phyloP scores from a whole-genome alignment of 805 yeast species.

The Yarrowia sp. region DNA sequence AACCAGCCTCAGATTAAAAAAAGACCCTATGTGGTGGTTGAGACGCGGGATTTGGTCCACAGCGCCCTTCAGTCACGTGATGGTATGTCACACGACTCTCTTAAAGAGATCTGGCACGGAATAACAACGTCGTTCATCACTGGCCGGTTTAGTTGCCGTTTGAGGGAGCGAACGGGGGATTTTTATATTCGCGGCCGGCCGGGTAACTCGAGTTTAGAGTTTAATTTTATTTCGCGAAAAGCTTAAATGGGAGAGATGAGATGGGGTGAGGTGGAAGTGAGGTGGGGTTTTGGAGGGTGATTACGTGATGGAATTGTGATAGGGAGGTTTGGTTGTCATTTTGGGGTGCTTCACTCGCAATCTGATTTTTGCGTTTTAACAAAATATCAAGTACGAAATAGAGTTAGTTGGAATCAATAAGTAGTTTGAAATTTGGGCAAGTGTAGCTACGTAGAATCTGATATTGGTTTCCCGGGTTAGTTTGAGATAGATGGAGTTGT shows the following conservation, averaged over 20 bases:
- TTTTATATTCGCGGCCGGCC: not conserved
- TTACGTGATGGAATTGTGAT: too few relatives aligned
- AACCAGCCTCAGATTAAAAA: slow-evolving; percentile 18
- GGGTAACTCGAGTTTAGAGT: slow-evolving; percentile 10
- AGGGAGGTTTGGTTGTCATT: too few relatives aligned
- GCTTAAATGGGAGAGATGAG: not conserved
- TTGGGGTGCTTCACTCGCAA: too few relatives aligned
- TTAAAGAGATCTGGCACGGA: slow-evolving; percentile 23
- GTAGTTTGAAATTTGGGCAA: too few relatives aligned
- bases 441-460: too few relatives aligned
- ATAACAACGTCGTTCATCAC: slow-evolving; percentile 24
- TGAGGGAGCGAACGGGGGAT: not conserved
- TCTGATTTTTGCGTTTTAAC: too few relatives aligned
- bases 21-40: slow-evolving; percentile 20
- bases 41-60: slow-evolving; percentile 21
- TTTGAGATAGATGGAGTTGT: too few relatives aligned
- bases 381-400: too few relatives aligned
- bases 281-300: too few relatives aligned
- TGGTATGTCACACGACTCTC: slow-evolving; percentile 21
- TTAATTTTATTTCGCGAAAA: not conserved
- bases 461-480: too few relatives aligned
- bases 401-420: too few relatives aligned
- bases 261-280: too few relatives aligned
- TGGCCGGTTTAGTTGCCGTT: slow-evolving; percentile 21
- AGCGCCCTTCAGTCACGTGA: slow-evolving; percentile 26